Base-by-base conservation (phyloP, 1,139 yeast species). In the Debaryomyces singareniensis region DNA sequence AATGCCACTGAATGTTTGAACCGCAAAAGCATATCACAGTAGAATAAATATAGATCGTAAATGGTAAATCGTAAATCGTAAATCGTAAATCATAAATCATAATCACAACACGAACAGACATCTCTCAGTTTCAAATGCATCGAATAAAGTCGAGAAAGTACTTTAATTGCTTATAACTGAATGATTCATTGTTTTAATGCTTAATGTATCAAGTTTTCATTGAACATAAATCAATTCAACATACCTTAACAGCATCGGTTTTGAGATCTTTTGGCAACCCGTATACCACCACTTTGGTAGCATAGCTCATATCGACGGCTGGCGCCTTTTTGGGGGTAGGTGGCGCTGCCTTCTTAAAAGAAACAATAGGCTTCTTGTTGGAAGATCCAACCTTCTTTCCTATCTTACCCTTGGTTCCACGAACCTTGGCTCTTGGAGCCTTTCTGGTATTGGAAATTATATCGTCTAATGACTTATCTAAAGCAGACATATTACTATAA, bases 381-480 rank as follows among this genome's bases (percentile, higher is more conserved):
- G 50, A 29, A 30, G 53, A 43, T 20, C 54, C 56, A 30, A 57
- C 53, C 37, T 51, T 51, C 44, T 58, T 54, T 27, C 61, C 60
- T 31, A 51, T 62, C 39, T 53, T 56, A 34, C 42, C 48, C 30
- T 43, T 44, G 29, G 58, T 45, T 39, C 57, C 46, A 35, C 49
- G 47, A 51, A 52, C 61, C 38, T 47, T 43, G 29, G 51, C 43
- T 50, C 30, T 51, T 44, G 36, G 49, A 31, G 44, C 41, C 51
- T 55, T 66, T 62, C 46, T 61, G 48, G 49, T 52, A 38, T 85
- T 64, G 39, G 94, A 73, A 56, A 91, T 85, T 56, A 91, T 91
- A 51, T 89, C 97, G 67, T 91, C 98, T 54, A 91, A 78, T 33
- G 97, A 86, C 68, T 85, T 82, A 68, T 91, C 96, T 64, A 91